Evolutionary conservation across 352 stramenopile genomes (phyloP).

Genomic region (Phytopythium boreale): DNA sequence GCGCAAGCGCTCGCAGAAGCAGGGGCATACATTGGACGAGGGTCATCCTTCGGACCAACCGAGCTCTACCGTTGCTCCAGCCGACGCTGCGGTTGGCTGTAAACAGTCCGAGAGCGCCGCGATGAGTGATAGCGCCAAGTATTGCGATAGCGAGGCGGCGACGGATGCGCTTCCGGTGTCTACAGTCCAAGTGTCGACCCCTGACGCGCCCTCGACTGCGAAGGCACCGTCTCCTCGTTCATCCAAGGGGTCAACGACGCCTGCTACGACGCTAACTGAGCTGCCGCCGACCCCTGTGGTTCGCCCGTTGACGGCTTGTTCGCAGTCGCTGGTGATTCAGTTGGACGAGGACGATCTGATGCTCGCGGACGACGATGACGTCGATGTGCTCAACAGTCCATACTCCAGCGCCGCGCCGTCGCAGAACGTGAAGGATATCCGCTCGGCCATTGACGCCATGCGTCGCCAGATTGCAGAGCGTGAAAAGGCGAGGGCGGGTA

Average conservation of each 20-base stretch:
- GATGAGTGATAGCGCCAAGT: too few species aligned
- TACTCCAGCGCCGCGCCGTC: slow-evolving; percentile 11
- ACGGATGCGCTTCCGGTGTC: neutral
- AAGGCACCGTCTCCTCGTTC: neutral
- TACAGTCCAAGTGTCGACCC: neutral
- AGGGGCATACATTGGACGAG: neutral
- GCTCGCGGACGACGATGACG: slow-evolving; percentile 12
- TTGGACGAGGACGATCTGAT: slow-evolving; percentile 33
- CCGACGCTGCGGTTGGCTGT: neutral
- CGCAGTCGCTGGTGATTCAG: slow-evolving; percentile 68
- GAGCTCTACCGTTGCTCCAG: neutral
- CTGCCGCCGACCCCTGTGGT: slow-evolving; percentile 27
- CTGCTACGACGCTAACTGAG: neutral
- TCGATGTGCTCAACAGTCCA: neutral
- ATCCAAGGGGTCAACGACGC: slow-evolving; percentile 5
- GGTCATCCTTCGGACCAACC: neutral
- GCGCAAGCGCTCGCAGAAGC: slow-evolving; percentile 3
- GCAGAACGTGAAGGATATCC: slow-evolving; percentile 16
- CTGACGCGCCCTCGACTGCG: neutral
- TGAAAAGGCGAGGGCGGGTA: slow-evolving; percentile 25
- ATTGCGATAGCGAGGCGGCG: neutral
- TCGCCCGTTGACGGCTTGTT: slow-evolving; percentile 56
- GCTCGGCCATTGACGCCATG: slow-evolving; percentile 49
- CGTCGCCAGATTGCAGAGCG: slow-evolving; percentile 50
- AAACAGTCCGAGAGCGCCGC: neutral